Evolutionary conservation across 371 early-diverging fungal genomes (phyloP), one percentile per base, ranked within the genome.

Genomic region (Catenaria anguillulae): DNA sequence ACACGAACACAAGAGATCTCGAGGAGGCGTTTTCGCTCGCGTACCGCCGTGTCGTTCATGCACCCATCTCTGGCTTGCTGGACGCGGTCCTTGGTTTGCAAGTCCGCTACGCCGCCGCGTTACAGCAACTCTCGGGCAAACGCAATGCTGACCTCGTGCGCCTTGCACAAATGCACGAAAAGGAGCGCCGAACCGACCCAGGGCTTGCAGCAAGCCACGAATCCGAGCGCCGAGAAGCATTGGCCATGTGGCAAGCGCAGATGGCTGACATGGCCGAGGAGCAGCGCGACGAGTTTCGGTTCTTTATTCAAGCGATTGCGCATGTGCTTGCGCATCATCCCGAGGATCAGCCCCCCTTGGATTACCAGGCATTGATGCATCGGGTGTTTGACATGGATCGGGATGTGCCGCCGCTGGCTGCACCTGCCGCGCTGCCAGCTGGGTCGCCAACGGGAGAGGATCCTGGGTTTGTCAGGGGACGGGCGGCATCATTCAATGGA

Each of bases 221-320:
- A 2, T 12, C 4, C 45, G 45, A 43, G 8, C 19, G 3, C 19
- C 45, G 45, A 3, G 2, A 12, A 12, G 45, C 45, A 3, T 12
- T 10, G 3, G 45, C 8, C 45, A 43, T 43, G 21, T 50, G 52
- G 52, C 29, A 10, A 2, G 52, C 52, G 29, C 8, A 50, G 10
- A 26, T 50, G 26, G 13, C 10, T 26, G 52, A 26, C 12, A 13
- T 50, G 21, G 52, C 52, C 15, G 29, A 8, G 0, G 26, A 15
- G 12, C 52, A 50, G 31, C 52, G 52, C 17, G 52, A 26, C 52
- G 52, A 50, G 52, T 50, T 50, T 29, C 52, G 52, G 21, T 29
- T 29, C 5, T 50, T 50, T 50, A 29, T 50, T 10, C 29, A 13
- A 4, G 52, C 52, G 21, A 31, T 29, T 17, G 52, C 52, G 33